Conservation (phyloP, 768 basidiomycete species). For the Exsudoporus frostii region DNA sequence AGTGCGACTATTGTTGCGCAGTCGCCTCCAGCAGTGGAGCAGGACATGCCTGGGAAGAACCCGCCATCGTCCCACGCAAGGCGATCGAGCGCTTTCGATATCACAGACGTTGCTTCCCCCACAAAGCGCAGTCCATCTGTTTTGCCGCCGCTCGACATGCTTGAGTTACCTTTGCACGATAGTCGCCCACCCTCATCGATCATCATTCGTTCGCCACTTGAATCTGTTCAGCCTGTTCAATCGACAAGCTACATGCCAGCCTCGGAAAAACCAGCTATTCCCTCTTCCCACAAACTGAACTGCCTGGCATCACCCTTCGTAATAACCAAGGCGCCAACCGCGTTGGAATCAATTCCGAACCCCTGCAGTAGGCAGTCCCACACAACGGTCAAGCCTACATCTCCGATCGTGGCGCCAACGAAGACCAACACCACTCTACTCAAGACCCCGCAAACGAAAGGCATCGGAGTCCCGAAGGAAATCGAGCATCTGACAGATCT, state of each 20-base stretch:
- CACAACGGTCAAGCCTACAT: neutral
- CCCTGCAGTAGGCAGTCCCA: neutral
- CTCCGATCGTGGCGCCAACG: neutral
- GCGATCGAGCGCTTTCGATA: neutral
- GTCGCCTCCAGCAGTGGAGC: slow-evolving; percentile 2
- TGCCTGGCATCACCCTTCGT: slow-evolving; percentile 15
- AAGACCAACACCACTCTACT: neutral
- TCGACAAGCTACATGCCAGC: neutral
- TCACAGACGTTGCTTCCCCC: neutral
- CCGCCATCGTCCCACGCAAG: neutral
- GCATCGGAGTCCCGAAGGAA: neutral
- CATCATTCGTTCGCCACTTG: slow-evolving; percentile 18
- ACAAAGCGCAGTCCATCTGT: neutral
- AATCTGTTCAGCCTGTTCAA: slow-evolving; percentile 3
- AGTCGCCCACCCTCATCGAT: slow-evolving; percentile 21
- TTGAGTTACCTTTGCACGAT: slow-evolving; percentile 11
- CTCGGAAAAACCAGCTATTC: neutral
- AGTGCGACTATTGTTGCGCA: slow-evolving; percentile 13
- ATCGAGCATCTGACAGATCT: neutral
- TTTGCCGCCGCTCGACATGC: slow-evolving; percentile 12
- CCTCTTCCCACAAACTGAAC: slow-evolving; percentile 6
- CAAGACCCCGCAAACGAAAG: neutral
- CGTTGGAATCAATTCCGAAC: neutral
- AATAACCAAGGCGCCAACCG: slow-evolving; percentile 1
- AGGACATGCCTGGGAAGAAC: slow-evolving; percentile 3